phyloP scores from a whole-genome alignment of 352 stramenopile species.

The Phytophthora sojae region DNA sequence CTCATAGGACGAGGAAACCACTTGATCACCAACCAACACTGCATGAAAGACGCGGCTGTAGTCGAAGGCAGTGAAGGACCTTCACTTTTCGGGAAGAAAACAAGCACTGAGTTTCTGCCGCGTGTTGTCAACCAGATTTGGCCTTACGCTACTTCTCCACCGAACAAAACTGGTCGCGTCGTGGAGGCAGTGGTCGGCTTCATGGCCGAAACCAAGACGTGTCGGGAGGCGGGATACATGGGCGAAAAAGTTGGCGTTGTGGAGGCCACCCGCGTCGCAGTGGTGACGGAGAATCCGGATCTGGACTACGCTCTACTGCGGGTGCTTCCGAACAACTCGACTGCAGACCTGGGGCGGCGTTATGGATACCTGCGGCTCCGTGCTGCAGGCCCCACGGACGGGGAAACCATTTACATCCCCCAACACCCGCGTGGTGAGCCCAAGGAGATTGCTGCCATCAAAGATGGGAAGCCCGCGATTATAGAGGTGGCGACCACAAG shows the following conservation, averaged over 20 bases:
- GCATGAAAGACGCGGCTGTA: conserved; percentile 42
- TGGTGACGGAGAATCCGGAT: conserved; percentile 49
- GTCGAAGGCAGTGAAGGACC: conserved; percentile 2
- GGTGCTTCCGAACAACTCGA: conserved; percentile 42
- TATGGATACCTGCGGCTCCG: conserved; percentile 66
- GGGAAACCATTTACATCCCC: conserved; percentile 69
- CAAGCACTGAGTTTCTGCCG: conserved; percentile 44
- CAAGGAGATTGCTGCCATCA: conserved; percentile 61
- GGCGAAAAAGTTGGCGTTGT: conserved; percentile 52
- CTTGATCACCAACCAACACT: conserved; percentile 79
- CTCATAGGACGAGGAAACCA: conserved; percentile 65
- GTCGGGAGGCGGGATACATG: conserved; percentile 36
- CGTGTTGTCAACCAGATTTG: conserved; percentile 15
- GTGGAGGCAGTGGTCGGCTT: conserved; percentile 56
- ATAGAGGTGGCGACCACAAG: conserved; percentile 41
- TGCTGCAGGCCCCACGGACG: conserved; percentile 45
- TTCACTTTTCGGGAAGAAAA: conserved; percentile 4
- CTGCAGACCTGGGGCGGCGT: conserved; percentile 39
- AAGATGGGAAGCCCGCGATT: conserved; percentile 50
- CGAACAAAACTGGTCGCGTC: conserved; percentile 17
- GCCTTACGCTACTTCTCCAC: conserved; percentile 8
- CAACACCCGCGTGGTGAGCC: conserved; percentile 70
- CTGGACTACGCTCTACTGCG: conserved; percentile 73
- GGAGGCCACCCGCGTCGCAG: conserved; percentile 45
- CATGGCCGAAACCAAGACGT: conserved; percentile 63